A percentile compares a stretch with the other conserved stretches of the same genome.
These are phyloP conservation scores for Cercospora beticola DNA, from an alignment of 2,329 filamentous ascomycete species.

Conservation along the genomic window DNA sequence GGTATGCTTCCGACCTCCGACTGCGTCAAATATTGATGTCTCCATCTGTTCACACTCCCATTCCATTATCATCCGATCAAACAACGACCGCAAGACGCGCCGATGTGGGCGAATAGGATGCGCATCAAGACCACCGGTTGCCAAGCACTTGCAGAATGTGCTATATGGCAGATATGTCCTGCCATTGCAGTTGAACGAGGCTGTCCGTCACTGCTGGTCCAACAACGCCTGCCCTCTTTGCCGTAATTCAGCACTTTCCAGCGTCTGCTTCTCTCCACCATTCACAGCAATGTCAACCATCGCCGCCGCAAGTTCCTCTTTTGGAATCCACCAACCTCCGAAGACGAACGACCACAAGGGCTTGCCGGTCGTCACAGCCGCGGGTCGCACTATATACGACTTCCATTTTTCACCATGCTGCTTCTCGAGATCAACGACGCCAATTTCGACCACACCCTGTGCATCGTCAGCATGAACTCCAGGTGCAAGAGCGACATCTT, in stretches of 20 bases:
- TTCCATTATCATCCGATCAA: not conserved
- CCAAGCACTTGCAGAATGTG: not conserved
- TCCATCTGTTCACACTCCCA: not conserved
- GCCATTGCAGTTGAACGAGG: not conserved
- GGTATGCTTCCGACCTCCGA: not conserved
- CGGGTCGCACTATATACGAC: conserved; percentile 30
- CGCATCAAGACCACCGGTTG: not conserved
- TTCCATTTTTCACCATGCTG: conserved; percentile 28
- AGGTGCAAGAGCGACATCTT: not conserved
- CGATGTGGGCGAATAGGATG: not conserved
- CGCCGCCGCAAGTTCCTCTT: conserved; percentile 25
- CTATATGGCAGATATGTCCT: not conserved
- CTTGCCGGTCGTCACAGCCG: conserved; percentile 24
- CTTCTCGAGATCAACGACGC: conserved; percentile 29
- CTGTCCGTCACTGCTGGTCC: not conserved
- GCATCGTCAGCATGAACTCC: not conserved
- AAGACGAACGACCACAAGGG: conserved; percentile 16
- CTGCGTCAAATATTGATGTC: not conserved
- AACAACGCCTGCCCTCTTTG: conserved; percentile 14
- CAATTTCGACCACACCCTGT: conserved; percentile 31
- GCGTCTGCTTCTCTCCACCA: conserved; percentile 20
- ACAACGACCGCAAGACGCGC: not conserved
- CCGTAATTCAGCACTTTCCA: conserved; percentile 27
- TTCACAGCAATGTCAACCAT: conserved; percentile 27
- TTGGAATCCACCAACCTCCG: conserved; percentile 22